Percentiles rank a stretch among this genome's conserved stretches.
Evolutionary conservation across 495 filamentous ascomycete species (phyloP).

Genomic region (Penicillium cataractarum): DNA sequence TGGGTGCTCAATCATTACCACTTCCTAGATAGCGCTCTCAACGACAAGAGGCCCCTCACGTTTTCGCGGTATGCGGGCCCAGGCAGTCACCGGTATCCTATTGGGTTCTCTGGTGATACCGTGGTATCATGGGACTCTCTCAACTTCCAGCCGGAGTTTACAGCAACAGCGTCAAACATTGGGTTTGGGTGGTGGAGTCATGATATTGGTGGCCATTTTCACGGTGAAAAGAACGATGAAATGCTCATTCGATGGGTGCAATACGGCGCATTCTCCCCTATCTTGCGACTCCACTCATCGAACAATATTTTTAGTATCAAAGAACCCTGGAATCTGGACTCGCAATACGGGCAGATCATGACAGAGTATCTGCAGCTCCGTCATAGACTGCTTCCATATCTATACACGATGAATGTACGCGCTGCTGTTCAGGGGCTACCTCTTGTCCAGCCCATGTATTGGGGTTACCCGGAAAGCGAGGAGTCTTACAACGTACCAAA

Average conservation of each 20-base stretch:
- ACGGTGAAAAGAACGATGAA: slow-evolving; percentile 55
- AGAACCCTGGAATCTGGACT: slow-evolving; percentile 59
- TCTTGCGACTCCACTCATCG: slow-evolving; percentile 59
- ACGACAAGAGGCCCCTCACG: slow-evolving; percentile 35
- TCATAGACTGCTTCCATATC: slow-evolving; percentile 58
- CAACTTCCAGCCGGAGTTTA: slow-evolving; percentile 65
- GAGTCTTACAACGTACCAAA: slow-evolving; percentile 55
- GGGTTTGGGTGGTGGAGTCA: slow-evolving; percentile 69
- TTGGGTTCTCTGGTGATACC: slow-evolving; percentile 64
- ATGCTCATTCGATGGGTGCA: slow-evolving; percentile 61
- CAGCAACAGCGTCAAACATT: slow-evolving; percentile 63
- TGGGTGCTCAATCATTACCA: slow-evolving; percentile 67
- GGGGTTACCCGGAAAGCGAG: slow-evolving; percentile 50
- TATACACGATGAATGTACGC: slow-evolving; percentile 59
- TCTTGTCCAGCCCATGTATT: slow-evolving; percentile 62
- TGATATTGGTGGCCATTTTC: slow-evolving; percentile 63
- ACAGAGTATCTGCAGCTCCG: slow-evolving; percentile 50
- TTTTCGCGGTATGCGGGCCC: slow-evolving; percentile 62
- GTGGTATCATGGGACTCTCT: slow-evolving; percentile 59
- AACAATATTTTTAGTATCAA: slow-evolving; percentile 55
- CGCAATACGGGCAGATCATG: slow-evolving; percentile 44
- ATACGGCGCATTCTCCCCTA: slow-evolving; percentile 59
- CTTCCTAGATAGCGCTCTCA: slow-evolving; percentile 51
- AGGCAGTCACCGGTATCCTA: slow-evolving; percentile 61
- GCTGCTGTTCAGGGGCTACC: slow-evolving; percentile 47